phyloP scores from a whole-genome alignment of 2,329 filamentous ascomycete genomes.

The Aureobasidium sp. region DNA sequence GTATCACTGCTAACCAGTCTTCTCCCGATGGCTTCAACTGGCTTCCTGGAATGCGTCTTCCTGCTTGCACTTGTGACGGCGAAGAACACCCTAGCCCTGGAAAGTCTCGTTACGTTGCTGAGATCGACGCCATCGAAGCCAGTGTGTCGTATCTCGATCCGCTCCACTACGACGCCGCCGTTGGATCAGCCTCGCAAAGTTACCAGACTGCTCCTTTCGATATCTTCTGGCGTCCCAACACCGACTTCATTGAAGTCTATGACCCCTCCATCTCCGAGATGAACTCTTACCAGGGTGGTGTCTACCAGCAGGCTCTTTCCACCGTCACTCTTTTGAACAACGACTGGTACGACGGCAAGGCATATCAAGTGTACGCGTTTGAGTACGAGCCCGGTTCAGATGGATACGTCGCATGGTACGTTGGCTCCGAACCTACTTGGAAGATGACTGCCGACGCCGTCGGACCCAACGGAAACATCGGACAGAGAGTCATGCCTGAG shows the following conservation, averaged over 20 bases:
- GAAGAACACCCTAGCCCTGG: constrained; percentile 61
- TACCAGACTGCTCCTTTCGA: constrained; percentile 65
- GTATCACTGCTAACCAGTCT: constrained; percentile 67
- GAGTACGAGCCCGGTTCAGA: constrained; percentile 55
- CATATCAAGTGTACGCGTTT: constrained; percentile 57
- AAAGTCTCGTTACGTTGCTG: constrained; percentile 58
- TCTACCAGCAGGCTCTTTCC: constrained; percentile 58
- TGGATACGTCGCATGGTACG: constrained; percentile 62
- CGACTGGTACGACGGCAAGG: constrained; percentile 59
- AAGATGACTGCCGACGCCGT: constrained; percentile 53
- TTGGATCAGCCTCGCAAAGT: constrained; percentile 59
- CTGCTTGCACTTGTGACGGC: constrained; percentile 58
- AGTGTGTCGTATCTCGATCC: constrained; percentile 49
- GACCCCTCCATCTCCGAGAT: constrained; percentile 50
- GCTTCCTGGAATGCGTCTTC: constrained; percentile 63
- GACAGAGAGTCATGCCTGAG: constrained; percentile 56
- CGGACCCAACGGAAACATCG: constrained; percentile 63
- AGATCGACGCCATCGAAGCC: constrained; percentile 68
- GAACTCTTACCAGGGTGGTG: constrained; percentile 55
- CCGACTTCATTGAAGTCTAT: constrained; percentile 58
- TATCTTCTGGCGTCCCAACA: constrained; percentile 44
- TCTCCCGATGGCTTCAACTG: constrained; percentile 58
- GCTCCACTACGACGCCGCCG: constrained; percentile 39
- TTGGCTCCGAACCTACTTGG: constrained; percentile 59
- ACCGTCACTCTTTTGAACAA: constrained; percentile 56